Evolutionary conservation across 306 rosid species (phyloP).

Genomic region (Alnus glutinosa): DNA sequence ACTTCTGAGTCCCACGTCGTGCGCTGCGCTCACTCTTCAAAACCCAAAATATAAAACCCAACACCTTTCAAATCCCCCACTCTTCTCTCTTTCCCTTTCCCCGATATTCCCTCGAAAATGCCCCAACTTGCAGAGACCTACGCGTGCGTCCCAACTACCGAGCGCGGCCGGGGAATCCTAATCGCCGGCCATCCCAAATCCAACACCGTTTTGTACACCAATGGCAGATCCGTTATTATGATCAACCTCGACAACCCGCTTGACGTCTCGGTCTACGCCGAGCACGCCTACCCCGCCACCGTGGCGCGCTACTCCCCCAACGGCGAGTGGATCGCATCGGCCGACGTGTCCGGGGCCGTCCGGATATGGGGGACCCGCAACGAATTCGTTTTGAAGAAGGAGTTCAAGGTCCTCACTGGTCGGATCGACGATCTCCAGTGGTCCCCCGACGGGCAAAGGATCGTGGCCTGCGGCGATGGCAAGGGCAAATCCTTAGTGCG

Average conservation of each 20-base stretch:
- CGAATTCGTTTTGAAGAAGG: slow-evolving; percentile 83
- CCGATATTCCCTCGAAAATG: slow-evolving; percentile 36
- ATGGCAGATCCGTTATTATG: slow-evolving; percentile 81
- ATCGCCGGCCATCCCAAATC: slow-evolving; percentile 86
- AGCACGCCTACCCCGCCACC: slow-evolving; percentile 83
- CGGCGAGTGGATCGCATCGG: slow-evolving; percentile 93
- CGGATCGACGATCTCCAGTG: slow-evolving; percentile 98
- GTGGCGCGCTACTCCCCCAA: slow-evolving; percentile 92
- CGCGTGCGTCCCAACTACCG: slow-evolving; percentile 74
- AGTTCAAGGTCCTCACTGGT: slow-evolving; percentile 78
- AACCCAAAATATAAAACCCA: slow-evolving; percentile 22
- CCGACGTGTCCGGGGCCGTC: slow-evolving; percentile 79
- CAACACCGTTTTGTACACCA: slow-evolving; percentile 63
- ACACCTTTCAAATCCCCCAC: slow-evolving; percentile 24
- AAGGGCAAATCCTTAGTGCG: slow-evolving; percentile 90
- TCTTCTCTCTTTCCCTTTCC: not conserved
- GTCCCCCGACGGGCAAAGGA: slow-evolving; percentile 90
- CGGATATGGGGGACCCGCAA: slow-evolving; percentile 93
- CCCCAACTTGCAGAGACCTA: slow-evolving; percentile 69
- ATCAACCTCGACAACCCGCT: slow-evolving; percentile 81
- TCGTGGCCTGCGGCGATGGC: slow-evolving; percentile 92
- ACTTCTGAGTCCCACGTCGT: not conserved
- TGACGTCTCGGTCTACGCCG: slow-evolving; percentile 75
- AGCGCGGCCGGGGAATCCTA: slow-evolving; percentile 93
- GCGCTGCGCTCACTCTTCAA: not conserved